Evolutionary conservation across 345 rosid genomes (phyloP), one percentile per base, ranked within the genome.

Genomic region (Erucastrum elatum): DNA sequence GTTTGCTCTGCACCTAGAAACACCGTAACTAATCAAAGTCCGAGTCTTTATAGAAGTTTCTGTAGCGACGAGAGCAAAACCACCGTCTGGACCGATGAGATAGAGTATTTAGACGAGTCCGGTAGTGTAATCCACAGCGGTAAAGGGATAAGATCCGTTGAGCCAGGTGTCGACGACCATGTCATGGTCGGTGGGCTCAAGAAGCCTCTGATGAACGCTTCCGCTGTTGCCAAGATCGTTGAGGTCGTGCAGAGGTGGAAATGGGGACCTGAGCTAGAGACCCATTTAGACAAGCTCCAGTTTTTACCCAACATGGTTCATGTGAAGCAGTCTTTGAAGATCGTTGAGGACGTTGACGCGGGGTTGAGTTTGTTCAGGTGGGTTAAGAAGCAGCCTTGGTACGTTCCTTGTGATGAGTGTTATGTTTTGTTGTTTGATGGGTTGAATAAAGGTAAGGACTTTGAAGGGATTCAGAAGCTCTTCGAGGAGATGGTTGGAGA

Each of bases 261-360:
- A 84, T 95, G 99, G 99, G 99, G 99, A n/a, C 98, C 94, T 0
- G 97, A 93, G 82, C 77, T 95, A 69, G 99, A 95, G 84, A 88
- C 83, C 26, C 98, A 95, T 2, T 80, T 95, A 82, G 91, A 91
- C 68, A 91, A 86, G 76, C 85, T 95, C 55, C 99, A 91, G 74
- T 95, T 93, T 53, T 83, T 87, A 72, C 99, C 99, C 0, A 90
- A 76, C 69, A 93, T 88, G 97, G 89, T 85, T 79, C 99, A 90
- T 75, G 69, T 89, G 25, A 76, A 70, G 41, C 97, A 95, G 80
- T 88, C 99, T 2, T 53, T 90, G 87, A 95, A 89, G 84, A 80
- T 87, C 68, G 66, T 93, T 35, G 82, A 84, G 55, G 96, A 90
- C 65, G 76, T 80, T 37, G 94, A 90, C 35, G 92, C 88, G 0